Percentiles rank a stretch among this genome's conserved stretches.
Evolutionary conservation across 2,329 filamentous ascomycete genomes (phyloP).

Genomic region (Orbilia oligospora): DNA sequence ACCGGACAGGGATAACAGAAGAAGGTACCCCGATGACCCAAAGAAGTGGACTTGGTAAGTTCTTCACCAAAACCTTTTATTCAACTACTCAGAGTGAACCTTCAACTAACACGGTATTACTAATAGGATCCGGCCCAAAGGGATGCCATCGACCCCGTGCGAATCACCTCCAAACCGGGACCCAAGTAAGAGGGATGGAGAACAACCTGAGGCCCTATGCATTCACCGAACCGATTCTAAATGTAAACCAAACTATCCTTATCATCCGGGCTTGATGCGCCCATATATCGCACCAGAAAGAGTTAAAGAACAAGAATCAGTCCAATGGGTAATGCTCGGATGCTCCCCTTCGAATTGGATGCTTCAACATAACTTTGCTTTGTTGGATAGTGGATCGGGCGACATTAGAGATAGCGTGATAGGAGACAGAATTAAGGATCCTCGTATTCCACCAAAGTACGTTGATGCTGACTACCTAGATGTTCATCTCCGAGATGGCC

Average conservation of each 20-base stretch:
- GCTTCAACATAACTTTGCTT: slow-evolving; percentile 40
- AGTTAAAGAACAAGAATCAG: not conserved
- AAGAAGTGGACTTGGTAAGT: slow-evolving; percentile 48
- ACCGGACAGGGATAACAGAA: not conserved
- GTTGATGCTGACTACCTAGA: not conserved
- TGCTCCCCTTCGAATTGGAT: slow-evolving; percentile 47
- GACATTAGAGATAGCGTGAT: not conserved
- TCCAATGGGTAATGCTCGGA: slow-evolving; percentile 18
- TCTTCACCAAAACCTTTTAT: not conserved
- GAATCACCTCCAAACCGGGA: not conserved
- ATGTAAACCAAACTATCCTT: slow-evolving; percentile 31
- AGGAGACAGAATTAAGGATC: not conserved
- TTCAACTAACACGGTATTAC: not conserved
- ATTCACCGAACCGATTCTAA: not conserved
- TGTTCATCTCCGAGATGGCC: not conserved
- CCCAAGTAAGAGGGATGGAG: slow-evolving; percentile 4
- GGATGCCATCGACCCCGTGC: not conserved
- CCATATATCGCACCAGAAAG: slow-evolving; percentile 5
- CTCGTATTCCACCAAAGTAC: not conserved
- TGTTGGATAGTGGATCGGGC: not conserved
- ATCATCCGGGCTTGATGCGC: slow-evolving; percentile 26
- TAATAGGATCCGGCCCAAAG: slow-evolving; percentile 38
- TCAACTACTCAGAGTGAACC: not conserved
- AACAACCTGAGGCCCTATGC: not conserved
- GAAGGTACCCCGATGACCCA: slow-evolving; percentile 2